These are phyloP conservation scores for Ceratocystis albifundus DNA, from an alignment of 2,329 filamentous ascomycete species.

Conservation along the genomic window DNA sequence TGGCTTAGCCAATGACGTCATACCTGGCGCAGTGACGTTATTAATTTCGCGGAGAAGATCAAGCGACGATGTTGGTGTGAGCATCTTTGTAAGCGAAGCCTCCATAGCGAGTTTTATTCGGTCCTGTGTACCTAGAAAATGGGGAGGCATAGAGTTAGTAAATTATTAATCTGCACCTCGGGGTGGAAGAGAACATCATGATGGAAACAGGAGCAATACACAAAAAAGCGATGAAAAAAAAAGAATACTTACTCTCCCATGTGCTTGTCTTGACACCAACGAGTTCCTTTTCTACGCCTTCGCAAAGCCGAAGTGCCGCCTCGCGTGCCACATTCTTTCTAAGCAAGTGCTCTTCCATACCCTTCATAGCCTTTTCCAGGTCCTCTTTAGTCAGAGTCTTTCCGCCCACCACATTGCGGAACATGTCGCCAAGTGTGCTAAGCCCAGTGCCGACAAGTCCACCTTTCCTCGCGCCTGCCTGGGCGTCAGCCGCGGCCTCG, in stretches of 20 bases:
- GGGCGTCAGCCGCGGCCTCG: constrained; percentile 38
- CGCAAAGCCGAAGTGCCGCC: constrained; percentile 79
- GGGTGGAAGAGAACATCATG: background rate
- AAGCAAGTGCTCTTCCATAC: constrained; percentile 89
- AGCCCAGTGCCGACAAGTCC: constrained; percentile 70
- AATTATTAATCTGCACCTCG: background rate
- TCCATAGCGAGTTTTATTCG: constrained; percentile 82
- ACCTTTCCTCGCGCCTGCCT: constrained; percentile 36
- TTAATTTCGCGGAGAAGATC: constrained; percentile 92
- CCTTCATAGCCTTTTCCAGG: constrained; percentile 82
- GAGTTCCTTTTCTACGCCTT: constrained; percentile 81
- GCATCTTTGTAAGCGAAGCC: constrained; percentile 82
- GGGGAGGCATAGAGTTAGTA: background rate
- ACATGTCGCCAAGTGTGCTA: constrained; percentile 73
- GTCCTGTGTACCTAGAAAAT: constrained; percentile 53
- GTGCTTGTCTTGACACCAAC: constrained; percentile 81
- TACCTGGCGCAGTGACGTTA: constrained; percentile 56
- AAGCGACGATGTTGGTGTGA: constrained; percentile 88
- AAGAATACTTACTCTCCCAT: constrained; percentile 55
- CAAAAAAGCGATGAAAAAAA: background rate
- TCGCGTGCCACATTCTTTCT: constrained; percentile 95
- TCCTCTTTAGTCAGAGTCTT: constrained; percentile 84
- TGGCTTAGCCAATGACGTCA: constrained; percentile 48
- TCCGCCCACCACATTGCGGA: constrained; percentile 89
- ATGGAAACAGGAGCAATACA: too few relatives aligned